Evolutionary conservation across 1,284 basidiomycete species (phyloP).

Genomic region (Moesziomyces aphidis): DNA sequence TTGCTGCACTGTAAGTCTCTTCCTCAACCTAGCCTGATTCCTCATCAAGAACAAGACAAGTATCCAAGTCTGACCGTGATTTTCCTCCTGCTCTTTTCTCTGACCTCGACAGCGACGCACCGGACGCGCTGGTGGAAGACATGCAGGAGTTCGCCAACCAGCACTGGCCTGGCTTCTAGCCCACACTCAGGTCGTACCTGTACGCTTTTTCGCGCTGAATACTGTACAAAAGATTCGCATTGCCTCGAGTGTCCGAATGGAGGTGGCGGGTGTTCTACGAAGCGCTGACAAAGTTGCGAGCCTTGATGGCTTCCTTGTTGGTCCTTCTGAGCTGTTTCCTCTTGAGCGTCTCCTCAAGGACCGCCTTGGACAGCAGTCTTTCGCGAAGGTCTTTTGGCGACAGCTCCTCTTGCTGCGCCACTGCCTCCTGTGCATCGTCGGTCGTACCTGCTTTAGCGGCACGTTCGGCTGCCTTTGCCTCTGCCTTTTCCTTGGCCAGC

Average conservation of each 20-base stretch:
- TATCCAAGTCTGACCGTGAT: not conserved
- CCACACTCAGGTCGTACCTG: not conserved
- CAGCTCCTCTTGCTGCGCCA: conserved; percentile 7
- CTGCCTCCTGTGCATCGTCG: not conserved
- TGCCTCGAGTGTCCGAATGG: not conserved
- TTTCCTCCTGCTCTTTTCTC: not conserved
- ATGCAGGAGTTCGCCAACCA: conserved; percentile 47
- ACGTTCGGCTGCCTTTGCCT: conserved; percentile 46
- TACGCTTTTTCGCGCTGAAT: not conserved
- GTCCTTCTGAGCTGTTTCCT: conserved; percentile 51
- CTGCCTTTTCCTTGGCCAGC: conserved; percentile 48
- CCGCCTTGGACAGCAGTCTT: conserved; percentile 14
- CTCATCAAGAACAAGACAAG: too few species aligned
- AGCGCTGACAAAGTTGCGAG: conserved; percentile 61
- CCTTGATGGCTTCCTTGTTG: conserved; percentile 61
- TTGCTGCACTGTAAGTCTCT: conserved; percentile 54
- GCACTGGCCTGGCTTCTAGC: conserved; percentile 38
- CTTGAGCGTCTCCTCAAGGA: conserved; percentile 35
- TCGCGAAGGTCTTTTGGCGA: conserved; percentile 10
- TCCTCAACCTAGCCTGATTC: not conserved
- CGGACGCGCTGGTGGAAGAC: conserved; percentile 41
- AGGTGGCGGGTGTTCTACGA: conserved; percentile 18
- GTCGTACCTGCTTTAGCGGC: conserved; percentile 11
- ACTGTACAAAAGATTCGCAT: not conserved
- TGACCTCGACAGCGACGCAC: conserved; percentile 29